phyloP scores from a whole-genome alignment of 108 stramenopile species.

The Fragilariopsis cylindrus region DNA sequence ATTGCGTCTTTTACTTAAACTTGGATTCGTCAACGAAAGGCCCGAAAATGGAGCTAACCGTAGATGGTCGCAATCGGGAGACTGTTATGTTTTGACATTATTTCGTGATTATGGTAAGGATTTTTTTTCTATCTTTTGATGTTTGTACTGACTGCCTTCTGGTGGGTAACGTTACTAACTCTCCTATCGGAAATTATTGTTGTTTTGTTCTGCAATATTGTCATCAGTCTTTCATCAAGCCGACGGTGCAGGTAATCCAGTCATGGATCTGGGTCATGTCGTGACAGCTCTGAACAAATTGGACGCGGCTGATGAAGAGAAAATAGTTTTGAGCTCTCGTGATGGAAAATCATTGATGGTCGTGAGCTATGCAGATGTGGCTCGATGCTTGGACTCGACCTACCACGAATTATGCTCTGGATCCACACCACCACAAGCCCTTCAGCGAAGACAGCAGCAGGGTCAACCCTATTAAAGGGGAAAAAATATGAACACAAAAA shows the following conservation, averaged over 20 bases:
- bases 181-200: background rate
- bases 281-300: conserved; percentile 87
- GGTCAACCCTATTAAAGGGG: conserved; percentile 8
- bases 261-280: conserved; percentile 94
- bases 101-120: conserved; percentile 91
- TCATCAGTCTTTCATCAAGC: conserved; percentile 86
- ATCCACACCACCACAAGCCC: conserved; percentile 30
- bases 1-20: conserved; percentile 82
- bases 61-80: conserved; percentile 90
- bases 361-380: conserved; percentile 89
- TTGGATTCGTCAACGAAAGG: conserved; percentile 90
- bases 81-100: conserved; percentile 86
- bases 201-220: background rate
- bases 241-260: conserved; percentile 83
- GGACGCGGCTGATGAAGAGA: conserved; percentile 88
- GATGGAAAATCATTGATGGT: conserved; percentile 89
- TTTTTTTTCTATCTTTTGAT: background rate
- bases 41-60: conserved; percentile 88
- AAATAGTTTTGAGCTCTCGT: conserved; percentile 83
- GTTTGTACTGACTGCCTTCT: background rate
- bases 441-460: conserved; percentile 4
- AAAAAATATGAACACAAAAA: background rate
- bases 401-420: conserved; percentile 66
- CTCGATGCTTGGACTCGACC: conserved; percentile 76
- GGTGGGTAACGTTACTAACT: background rate